Evolutionary conservation across 2,329 filamentous ascomycete genomes (phyloP), one percentile per base, ranked within the genome.

Genomic region (Ophiocordyceps australis): DNA sequence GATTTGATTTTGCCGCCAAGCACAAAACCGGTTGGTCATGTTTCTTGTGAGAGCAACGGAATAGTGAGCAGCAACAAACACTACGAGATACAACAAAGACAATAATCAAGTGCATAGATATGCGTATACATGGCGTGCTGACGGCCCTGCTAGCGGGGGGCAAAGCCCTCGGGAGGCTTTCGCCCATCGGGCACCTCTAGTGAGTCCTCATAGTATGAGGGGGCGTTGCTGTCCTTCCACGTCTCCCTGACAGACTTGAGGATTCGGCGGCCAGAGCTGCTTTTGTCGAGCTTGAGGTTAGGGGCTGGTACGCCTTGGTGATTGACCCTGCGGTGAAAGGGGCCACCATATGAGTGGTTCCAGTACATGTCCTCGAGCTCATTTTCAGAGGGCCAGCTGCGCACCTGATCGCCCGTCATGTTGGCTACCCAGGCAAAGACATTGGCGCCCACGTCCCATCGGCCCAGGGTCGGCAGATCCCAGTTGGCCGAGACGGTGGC

Each of bases 381-480:
- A 3, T 41, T 33, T 12, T 42, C 27, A 25, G 38, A 36, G 17
- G 38, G 32, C 51, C 52, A 61, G 16, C 39, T 24, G 12, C 57
- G 52, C 8, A 59, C 20, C 33, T 36, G 40, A 41, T 76, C 71
- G 27, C 68, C 65, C 0, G 72, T 77, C 49, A 61, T 54, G 6
- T 62, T 46, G 10, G 67, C 71, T 3, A 79, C 70, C 14, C 66
- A 30, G 16, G 59, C 39, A 45, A 69, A 73, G n/a, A 80, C 64
- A 42, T 80, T 80, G 41, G 74, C 74, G 26, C 71, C 72, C 11
- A 74, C 72, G 39, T 81, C 75, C 58, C 64, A 79, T 31, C 75
- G 69, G 9, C 74, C 75, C 3, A 81, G 67, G 0, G 71, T 75
- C 33, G 66, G 62, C 7, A 80, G 62, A 34, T 55, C 59, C 73